phyloP scores from a whole-genome alignment of 2,329 filamentous ascomycete genomes.

The Cladophialophora bantiana region DNA sequence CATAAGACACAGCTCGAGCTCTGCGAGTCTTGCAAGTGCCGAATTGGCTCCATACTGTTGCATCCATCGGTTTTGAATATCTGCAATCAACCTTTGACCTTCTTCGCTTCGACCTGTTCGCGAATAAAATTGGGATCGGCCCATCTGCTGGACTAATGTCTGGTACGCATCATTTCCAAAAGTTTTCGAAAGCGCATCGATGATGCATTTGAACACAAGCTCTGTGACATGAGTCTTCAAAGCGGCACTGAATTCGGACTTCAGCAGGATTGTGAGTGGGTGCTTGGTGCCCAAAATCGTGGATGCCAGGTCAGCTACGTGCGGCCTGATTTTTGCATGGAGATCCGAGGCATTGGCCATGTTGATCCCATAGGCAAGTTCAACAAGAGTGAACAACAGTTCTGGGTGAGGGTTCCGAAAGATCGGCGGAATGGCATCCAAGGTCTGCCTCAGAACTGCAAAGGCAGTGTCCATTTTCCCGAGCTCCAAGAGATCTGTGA shows the following conservation, averaged over 20 bases:
- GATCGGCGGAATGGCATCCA: conserved; percentile 21
- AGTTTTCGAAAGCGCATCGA: conserved; percentile 23
- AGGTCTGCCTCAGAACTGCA: conserved; percentile 20
- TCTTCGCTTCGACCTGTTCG: conserved; percentile 18
- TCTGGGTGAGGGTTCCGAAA: conserved; percentile 28
- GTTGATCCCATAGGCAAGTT: conserved; percentile 30
- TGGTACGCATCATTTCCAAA: conserved; percentile 27
- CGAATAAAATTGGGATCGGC: conserved; percentile 28
- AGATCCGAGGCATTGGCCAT: conserved; percentile 18
- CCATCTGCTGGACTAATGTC: conserved; percentile 28
- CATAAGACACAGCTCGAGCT: conserved; percentile 24
- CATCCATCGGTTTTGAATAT: conserved; percentile 23
- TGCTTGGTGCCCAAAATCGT: conserved; percentile 24
- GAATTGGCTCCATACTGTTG: conserved; percentile 21
- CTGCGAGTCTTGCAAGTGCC: conserved; percentile 22
- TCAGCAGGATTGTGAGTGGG: conserved; percentile 22
- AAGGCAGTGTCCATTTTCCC: conserved; percentile 23
- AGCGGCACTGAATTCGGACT: conserved; percentile 16
- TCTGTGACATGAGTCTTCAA: conserved; percentile 22
- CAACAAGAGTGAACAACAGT: conserved; percentile 25
- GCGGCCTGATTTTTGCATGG: conserved; percentile 19
- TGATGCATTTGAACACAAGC: conserved; percentile 29
- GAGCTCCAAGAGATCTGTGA: conserved; percentile 20
- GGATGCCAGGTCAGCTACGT: conserved; percentile 25
- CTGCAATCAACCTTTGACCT: conserved; percentile 16